phyloP scores from a whole-genome alignment of 306 rosid species.

The Vigna trinervia region DNA sequence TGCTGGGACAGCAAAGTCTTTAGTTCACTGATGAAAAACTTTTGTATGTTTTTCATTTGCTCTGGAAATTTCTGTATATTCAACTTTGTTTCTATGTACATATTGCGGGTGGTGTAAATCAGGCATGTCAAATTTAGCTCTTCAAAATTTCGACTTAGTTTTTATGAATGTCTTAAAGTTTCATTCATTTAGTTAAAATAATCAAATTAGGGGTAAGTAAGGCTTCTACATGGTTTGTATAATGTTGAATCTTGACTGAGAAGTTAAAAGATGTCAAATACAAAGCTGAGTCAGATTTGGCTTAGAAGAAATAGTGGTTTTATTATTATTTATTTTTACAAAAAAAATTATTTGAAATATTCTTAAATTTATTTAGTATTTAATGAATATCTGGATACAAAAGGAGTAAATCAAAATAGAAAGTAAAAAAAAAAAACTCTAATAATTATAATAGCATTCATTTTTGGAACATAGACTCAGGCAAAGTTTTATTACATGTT shows the following conservation, averaged over 20 bases:
- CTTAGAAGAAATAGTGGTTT: not conserved
- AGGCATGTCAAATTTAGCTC: not conserved
- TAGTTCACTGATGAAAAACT: conserved; percentile 5
- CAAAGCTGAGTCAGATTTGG: not conserved
- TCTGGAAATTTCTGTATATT: conserved; percentile 28
- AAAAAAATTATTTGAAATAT: not conserved
- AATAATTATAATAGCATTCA: not conserved
- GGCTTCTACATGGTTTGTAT: not conserved
- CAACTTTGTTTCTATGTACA: not conserved
- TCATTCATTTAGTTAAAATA: not conserved
- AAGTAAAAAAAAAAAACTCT: not conserved
- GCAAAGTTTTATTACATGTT: not conserved
- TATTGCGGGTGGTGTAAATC: not conserved
- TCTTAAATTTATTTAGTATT: not conserved
- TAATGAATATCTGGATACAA: not conserved
- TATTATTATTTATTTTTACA: not conserved
- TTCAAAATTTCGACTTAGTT: not conserved
- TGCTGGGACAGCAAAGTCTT: not conserved
- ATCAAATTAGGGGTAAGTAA: not conserved
- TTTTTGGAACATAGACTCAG: not conserved
- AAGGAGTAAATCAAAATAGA: not conserved
- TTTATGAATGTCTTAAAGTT: not conserved
- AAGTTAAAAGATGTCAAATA: not conserved
- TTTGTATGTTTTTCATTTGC: conserved; percentile 23
- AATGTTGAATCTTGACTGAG: not conserved